These are phyloP conservation scores for Monosporascus sp. DNA, from an alignment of 2,329 filamentous ascomycete genomes.

Conservation along the genomic window DNA sequence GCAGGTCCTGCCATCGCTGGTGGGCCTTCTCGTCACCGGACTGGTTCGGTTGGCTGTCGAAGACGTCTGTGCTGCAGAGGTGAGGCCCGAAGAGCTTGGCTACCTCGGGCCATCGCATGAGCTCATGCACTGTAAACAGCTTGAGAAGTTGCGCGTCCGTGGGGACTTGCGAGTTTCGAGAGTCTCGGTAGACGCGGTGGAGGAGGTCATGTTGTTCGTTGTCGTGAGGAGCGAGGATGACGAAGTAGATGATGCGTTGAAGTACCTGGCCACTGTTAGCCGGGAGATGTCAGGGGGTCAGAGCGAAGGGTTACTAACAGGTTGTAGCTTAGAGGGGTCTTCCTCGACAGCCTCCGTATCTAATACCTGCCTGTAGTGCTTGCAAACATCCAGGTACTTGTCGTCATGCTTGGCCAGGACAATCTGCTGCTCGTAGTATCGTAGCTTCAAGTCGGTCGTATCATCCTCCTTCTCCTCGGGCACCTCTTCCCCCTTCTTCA, in stretches of 20 bases:
- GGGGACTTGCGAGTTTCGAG: slow-evolving; percentile 71
- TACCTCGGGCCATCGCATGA: slow-evolving; percentile 98
- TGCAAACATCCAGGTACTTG: slow-evolving; percentile 97
- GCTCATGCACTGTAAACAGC: slow-evolving; percentile 88
- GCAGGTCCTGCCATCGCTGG: slow-evolving; percentile 86
- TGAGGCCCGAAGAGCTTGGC: slow-evolving; percentile 84
- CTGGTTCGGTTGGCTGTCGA: slow-evolving; percentile 60
- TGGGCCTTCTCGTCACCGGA: slow-evolving; percentile 74
- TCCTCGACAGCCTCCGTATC: slow-evolving; percentile 95
- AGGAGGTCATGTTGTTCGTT: slow-evolving; percentile 98
- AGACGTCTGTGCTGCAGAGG: slow-evolving; percentile 84
- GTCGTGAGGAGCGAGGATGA: slow-evolving; percentile 93
- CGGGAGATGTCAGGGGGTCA: not conserved
- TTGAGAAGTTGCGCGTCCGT: slow-evolving; percentile 83
- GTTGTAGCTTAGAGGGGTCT: slow-evolving; percentile 77
- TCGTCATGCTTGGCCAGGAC: slow-evolving; percentile 91
- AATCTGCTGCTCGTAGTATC: slow-evolving; percentile 97
- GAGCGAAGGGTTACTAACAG: slow-evolving; percentile 51
- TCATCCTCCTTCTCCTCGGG: slow-evolving; percentile 77
- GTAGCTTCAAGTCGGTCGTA: slow-evolving; percentile 91
- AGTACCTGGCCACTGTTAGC: slow-evolving; percentile 56
- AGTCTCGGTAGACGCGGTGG: slow-evolving; percentile 83
- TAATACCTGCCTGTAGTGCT: slow-evolving; percentile 93
- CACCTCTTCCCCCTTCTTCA: slow-evolving; percentile 72
- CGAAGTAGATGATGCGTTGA: slow-evolving; percentile 94